Conservation (phyloP, 441 rosid genomes). For the Eutrema salsugineum region DNA sequence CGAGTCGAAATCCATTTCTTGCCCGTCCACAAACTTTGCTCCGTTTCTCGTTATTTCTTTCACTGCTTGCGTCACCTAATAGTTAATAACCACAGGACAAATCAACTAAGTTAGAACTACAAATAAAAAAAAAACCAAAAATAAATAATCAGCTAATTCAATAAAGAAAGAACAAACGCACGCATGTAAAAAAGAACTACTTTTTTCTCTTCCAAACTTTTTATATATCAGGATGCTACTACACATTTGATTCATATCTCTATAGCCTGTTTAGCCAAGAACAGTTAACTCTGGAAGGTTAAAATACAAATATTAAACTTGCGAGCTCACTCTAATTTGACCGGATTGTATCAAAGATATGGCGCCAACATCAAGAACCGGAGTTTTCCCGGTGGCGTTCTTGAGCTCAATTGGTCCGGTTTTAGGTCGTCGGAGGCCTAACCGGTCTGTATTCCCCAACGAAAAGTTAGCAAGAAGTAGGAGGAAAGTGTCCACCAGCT, state of each 20-base stretch:
- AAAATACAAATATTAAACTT: not conserved
- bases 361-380: constrained; percentile 87
- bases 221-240: not conserved
- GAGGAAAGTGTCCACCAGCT: constrained; percentile 61
- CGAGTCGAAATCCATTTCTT: constrained; percentile 70
- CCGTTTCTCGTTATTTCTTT: constrained; percentile 74
- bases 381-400: constrained; percentile 85
- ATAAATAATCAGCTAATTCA: not conserved
- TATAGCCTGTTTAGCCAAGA: not conserved
- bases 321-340: constrained; percentile 57
- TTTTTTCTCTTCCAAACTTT: not conserved
- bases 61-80: constrained; percentile 55
- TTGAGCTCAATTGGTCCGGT: constrained; percentile 89
- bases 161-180: not conserved
- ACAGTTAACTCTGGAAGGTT: not conserved
- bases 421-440: constrained; percentile 88
- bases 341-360: constrained; percentile 66
- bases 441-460: constrained; percentile 64
- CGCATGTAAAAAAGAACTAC: not conserved
- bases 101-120: not conserved
- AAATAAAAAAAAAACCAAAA: not conserved
- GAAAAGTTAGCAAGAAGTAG: constrained; percentile 46
- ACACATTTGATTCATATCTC: not conserved
- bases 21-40: constrained; percentile 71
- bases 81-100: constrained; percentile 9